Percentiles rank a stretch among this genome's conserved stretches.
Evolutionary conservation across 257 asterid genomes (phyloP).

Genomic region (Solanum peruvianum): DNA sequence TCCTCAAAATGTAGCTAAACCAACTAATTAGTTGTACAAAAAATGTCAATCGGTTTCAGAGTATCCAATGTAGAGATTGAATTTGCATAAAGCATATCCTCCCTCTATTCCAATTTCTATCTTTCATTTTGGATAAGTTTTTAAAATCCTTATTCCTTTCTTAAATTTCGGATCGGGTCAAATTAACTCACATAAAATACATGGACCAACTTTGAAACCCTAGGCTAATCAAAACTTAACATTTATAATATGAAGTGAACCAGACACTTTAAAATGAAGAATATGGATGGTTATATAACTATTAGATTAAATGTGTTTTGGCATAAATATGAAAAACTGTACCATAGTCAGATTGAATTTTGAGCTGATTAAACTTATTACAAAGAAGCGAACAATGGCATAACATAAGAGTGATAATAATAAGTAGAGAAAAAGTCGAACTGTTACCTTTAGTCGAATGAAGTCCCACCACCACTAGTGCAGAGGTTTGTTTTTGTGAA

Average conservation of each 20-base stretch:
- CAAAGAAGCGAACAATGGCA: background rate
- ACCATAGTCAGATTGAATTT: background rate
- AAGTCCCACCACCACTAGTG: background rate
- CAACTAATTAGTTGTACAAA: background rate
- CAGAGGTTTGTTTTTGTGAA: background rate
- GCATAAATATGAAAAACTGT: background rate
- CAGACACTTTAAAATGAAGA: background rate
- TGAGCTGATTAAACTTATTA: background rate
- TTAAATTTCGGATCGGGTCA: too few species aligned
- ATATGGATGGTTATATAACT: background rate
- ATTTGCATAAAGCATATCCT: background rate
- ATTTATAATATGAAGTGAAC: background rate
- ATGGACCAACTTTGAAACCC: background rate
- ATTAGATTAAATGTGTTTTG: background rate
- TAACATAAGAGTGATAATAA: background rate
- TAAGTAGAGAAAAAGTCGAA: background rate
- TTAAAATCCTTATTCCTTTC: too few species aligned
- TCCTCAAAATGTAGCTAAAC: constrained; percentile 8
- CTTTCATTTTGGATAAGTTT: too few species aligned
- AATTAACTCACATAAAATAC: background rate
- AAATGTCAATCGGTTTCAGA: background rate
- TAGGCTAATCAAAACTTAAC: background rate
- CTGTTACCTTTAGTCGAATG: background rate
- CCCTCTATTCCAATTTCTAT: too few species aligned
- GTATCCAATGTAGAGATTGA: background rate